Evolutionary conservation across 2,329 filamentous ascomycete genomes (phyloP), one percentile per base, ranked within the genome.

Genomic region (Alternaria brassicicola): DNA sequence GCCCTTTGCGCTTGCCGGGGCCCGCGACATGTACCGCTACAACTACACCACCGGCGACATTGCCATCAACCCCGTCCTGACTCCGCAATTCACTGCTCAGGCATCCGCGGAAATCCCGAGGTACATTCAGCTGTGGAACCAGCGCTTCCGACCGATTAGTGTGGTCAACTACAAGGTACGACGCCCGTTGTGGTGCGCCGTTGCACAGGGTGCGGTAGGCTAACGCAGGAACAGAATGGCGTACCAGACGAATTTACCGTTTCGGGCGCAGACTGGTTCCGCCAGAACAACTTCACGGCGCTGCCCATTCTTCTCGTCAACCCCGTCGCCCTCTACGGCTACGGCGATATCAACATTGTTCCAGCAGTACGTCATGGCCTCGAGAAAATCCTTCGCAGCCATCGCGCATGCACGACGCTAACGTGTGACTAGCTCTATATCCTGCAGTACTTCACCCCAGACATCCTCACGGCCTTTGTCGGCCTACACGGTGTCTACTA

Each of bases 361-460:
- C 75, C 75, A 52, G 74, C 74, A 15, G 75, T 78, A 75, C 66
- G 75, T 71, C 60, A 63, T 51, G 10, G n/a, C 54, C 43, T 38
- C 36, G 30, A 51, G 51, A 49, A 65, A 46, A 51, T 46, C 47
- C 60, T 67, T n/a, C n/a, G 61, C 66, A 70, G 56, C 66, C 61
- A 61, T 66, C 17, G 51, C 52, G 59, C 65, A 66, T 68, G 54
- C 65, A 68, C 36, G 36, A 25, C 60, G 56, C 71, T 74, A 57
- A 76, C 68, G 63, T 52, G 57, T 62, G 64, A 71, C 35, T 56
- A 78, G 75, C 70, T 78, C 25, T 78, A 78, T 64, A 71, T 76
- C 52, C 61, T 78, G 36, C 70, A 76, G 55, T 78, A 78, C 67
- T 75, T 78, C 26, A 76, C 74, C 2, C 75, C 75, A 15, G 75